Evolutionary conservation across 2,329 filamentous ascomycete genomes (phyloP).

Genomic region (Exophiala viscosa): DNA sequence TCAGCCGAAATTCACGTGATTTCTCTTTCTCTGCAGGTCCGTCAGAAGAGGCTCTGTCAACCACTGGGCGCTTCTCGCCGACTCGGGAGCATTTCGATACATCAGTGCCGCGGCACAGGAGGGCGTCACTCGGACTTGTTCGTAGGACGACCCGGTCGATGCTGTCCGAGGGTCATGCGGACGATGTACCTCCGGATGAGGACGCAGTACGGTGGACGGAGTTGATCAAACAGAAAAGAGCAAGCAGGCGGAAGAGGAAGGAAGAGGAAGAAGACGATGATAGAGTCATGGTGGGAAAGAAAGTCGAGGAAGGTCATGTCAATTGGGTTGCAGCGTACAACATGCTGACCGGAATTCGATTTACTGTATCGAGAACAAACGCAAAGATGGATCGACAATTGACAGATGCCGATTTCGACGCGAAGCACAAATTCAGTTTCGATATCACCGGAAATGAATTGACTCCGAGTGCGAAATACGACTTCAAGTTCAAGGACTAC

Average conservation of each 20-base stretch:
- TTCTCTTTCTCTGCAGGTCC: slow-evolving; percentile 43
- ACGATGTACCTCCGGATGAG: slow-evolving; percentile 82
- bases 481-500: slow-evolving; percentile 99
- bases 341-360: slow-evolving; percentile 98
- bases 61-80: slow-evolving; percentile 79
- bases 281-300: slow-evolving; percentile 82
- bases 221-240: slow-evolving; percentile 84
- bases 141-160: slow-evolving; percentile 79
- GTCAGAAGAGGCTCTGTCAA: slow-evolving; percentile 59
- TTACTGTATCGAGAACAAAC: slow-evolving; percentile 92
- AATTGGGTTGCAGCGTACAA: slow-evolving; percentile 99
- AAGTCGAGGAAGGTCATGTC: slow-evolving; percentile 93
- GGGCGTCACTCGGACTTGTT: slow-evolving; percentile 75
- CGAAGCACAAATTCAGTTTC: slow-evolving; percentile 97
- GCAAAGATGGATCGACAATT: slow-evolving; percentile 91
- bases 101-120: slow-evolving; percentile 53
- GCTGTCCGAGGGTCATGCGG: slow-evolving; percentile 76
- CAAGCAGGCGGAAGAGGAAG: slow-evolving; percentile 75
- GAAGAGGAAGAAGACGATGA: slow-evolving; percentile 88
- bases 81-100: slow-evolving; percentile 40
- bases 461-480: slow-evolving; percentile 96
- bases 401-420: slow-evolving; percentile 86
- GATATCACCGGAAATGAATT: slow-evolving; percentile 97
- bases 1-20: slow-evolving; percentile 65
- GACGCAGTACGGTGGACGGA: slow-evolving; percentile 91